Evolutionary conservation across 2,329 filamentous ascomycete genomes (phyloP).

Genomic region (Penicillium sp.): DNA sequence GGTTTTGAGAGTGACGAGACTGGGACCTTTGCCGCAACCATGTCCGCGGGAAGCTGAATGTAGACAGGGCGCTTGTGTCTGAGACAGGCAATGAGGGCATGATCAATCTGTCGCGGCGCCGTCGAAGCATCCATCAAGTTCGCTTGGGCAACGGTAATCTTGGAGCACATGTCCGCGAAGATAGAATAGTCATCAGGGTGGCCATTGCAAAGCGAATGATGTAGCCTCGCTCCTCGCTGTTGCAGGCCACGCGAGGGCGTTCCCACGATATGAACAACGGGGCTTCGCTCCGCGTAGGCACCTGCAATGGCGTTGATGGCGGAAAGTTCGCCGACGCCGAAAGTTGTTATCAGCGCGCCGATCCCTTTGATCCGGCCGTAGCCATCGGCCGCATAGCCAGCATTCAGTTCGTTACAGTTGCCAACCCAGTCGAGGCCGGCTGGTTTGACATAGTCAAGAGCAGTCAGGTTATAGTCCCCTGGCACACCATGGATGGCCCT

Average conservation of each 20-base stretch:
- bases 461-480: constrained; percentile 63
- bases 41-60: constrained; percentile 56
- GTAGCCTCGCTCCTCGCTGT: constrained; percentile 49
- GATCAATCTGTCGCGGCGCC: constrained; percentile 60
- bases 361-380: constrained; percentile 71
- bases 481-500: no score
- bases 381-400: constrained; percentile 68
- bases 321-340: constrained; percentile 66
- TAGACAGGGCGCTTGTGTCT: constrained; percentile 56
- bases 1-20: not conserved
- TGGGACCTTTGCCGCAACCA: constrained; percentile 42
- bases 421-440: constrained; percentile 57
- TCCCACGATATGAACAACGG: constrained; percentile 61
- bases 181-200: not conserved
- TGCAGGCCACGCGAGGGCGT: not conserved
- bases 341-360: constrained; percentile 67
- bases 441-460: constrained; percentile 56
- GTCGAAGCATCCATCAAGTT: no score
- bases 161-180: constrained; percentile 23
- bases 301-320: constrained; percentile 66
- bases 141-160: no score
- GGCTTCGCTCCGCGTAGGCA: constrained; percentile 69
- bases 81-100: constrained; percentile 53
- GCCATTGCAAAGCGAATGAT: not conserved
- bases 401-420: constrained; percentile 59